These are phyloP conservation scores for Sugiyamaella neomexicana DNA, from an alignment of 1,139 yeast genomes.

Conservation along the genomic window DNA sequence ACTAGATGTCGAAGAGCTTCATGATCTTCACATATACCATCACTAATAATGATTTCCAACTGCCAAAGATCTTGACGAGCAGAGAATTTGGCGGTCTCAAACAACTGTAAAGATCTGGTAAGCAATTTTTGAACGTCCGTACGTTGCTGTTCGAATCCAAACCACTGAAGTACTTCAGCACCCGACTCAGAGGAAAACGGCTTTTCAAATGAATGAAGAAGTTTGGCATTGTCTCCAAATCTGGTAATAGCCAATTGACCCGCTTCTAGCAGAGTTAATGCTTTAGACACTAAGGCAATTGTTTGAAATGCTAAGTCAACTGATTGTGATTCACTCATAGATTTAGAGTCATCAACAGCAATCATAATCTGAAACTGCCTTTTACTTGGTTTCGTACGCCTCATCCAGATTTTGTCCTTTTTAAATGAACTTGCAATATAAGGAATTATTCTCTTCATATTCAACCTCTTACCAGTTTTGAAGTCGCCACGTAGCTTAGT, in stretches of 20 bases:
- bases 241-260: slow-evolving; percentile 90
- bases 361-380: slow-evolving; percentile 97
- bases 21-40: slow-evolving; percentile 97
- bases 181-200: slow-evolving; percentile 86
- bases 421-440: slow-evolving; percentile 97
- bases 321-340: slow-evolving; percentile 92
- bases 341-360: slow-evolving; percentile 95
- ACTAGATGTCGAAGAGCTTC: slow-evolving; percentile 77
- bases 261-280: slow-evolving; percentile 89
- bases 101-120: slow-evolving; percentile 67
- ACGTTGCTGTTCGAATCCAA: slow-evolving; percentile 83
- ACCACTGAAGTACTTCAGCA: slow-evolving; percentile 79
- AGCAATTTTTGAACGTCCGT: slow-evolving; percentile 83
- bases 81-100: slow-evolving; percentile 59
- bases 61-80: slow-evolving; percentile 74
- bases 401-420: slow-evolving; percentile 97
- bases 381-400: slow-evolving; percentile 96
- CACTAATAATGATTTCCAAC: slow-evolving; percentile 86
- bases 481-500: slow-evolving; percentile 94
- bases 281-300: slow-evolving; percentile 90
- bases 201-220: slow-evolving; percentile 86
- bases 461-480: slow-evolving; percentile 93
- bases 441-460: slow-evolving; percentile 96
- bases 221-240: slow-evolving; percentile 81
- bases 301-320: slow-evolving; percentile 92